Conservation (phyloP, 768 basidiomycete species). For the Phaeolepiota aurea region DNA sequence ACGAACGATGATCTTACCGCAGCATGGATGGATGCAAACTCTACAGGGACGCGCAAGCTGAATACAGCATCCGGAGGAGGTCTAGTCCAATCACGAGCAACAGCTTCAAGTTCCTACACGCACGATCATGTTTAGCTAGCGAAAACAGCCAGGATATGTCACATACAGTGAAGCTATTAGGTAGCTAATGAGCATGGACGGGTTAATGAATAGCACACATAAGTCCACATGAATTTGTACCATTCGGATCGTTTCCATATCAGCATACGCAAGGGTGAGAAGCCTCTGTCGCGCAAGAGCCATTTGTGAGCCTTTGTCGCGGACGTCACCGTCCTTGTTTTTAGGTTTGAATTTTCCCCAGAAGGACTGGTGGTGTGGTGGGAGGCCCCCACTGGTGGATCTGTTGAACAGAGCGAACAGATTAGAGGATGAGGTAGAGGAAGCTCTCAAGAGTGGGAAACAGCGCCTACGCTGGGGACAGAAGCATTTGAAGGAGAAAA, state of each 20-base stretch:
- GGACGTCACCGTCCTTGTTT: conserved; percentile 56
- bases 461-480: conserved; percentile 66
- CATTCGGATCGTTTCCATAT: conserved; percentile 82
- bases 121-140: conserved; percentile 4
- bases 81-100: conserved; percentile 81
- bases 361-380: conserved; percentile 36
- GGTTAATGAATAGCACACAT: conserved; percentile 5
- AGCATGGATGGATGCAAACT: conserved; percentile 78
- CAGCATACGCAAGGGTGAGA: conserved; percentile 73
- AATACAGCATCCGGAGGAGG: conserved; percentile 76
- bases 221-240: no score
- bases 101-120: conserved; percentile 68
- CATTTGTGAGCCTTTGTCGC: conserved; percentile 49
- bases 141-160: neutral
- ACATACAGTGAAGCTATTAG: conserved; percentile 56
- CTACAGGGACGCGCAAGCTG: conserved; percentile 75
- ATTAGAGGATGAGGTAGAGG: conserved; percentile 18
- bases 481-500: conserved; percentile 47
- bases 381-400: conserved; percentile 55
- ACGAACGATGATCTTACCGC: conserved; percentile 45
- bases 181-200: conserved; percentile 45
- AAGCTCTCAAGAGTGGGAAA: conserved; percentile 16
- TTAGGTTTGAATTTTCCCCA: conserved; percentile 71
- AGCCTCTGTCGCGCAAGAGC: conserved; percentile 67
- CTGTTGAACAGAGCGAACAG: conserved; percentile 37